Conservation (phyloP, 2,329 filamentous ascomycete species). For the Colletotrichum tabaci region DNA sequence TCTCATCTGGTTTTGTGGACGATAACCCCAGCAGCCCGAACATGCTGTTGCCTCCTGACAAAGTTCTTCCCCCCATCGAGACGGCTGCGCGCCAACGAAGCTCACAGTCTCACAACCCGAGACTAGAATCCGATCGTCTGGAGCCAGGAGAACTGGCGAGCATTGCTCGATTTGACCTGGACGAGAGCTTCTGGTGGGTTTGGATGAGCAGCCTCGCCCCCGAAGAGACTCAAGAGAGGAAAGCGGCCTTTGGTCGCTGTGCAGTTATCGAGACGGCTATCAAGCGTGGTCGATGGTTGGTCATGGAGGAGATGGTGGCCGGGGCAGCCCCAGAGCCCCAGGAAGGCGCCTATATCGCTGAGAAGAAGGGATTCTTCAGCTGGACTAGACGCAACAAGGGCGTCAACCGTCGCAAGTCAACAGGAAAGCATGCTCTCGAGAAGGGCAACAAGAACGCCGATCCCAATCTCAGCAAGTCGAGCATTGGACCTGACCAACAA, state of each 20-base stretch:
- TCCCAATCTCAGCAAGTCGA: conserved; percentile 78
- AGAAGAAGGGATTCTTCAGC: conserved; percentile 95
- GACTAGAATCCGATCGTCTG: conserved; percentile 79
- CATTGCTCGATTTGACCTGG: conserved; percentile 87
- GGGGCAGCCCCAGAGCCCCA: conserved; percentile 89
- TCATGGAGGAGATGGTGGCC: conserved; percentile 97
- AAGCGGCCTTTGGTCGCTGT: conserved; percentile 94
- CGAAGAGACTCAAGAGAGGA: conserved; percentile 88
- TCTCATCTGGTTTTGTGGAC: conserved; percentile 93
- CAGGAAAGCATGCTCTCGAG: conserved; percentile 72
- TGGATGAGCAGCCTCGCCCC: conserved; percentile 97
- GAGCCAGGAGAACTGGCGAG: conserved; percentile 96
- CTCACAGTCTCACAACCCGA: conserved; percentile 86
- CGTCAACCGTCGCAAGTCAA: conserved; percentile 78
- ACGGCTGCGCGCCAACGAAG: conserved; percentile 81
- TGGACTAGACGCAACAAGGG: conserved; percentile 81
- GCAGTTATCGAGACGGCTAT: conserved; percentile 93
- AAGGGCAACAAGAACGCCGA: conserved; percentile 60
- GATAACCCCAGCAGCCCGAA: conserved; percentile 76
- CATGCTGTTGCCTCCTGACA: conserved; percentile 89
- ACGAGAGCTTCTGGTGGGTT: conserved; percentile 99
- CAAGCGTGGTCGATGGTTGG: conserved; percentile 85
- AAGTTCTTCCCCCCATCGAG: conserved; percentile 88
- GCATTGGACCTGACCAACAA: conserved; percentile 91
- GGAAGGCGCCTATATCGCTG: conserved; percentile 89